These are phyloP conservation scores for Iberis pinnata DNA, from an alignment of 345 rosid genomes.

Conservation along the genomic window DNA sequence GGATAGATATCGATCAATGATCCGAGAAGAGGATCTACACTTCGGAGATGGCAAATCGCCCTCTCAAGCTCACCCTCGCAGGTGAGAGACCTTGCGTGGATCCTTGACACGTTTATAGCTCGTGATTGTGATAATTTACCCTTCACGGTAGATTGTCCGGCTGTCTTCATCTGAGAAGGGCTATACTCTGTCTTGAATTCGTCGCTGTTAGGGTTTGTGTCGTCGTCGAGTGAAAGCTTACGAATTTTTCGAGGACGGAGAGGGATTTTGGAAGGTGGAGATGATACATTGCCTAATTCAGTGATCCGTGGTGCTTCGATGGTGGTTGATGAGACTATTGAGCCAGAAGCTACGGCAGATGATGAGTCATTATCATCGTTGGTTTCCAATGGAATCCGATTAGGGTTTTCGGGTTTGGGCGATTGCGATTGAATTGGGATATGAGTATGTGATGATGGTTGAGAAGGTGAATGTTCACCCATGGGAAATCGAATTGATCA, in stretches of 20 bases:
- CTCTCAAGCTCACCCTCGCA: constrained; percentile 76
- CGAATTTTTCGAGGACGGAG: constrained; percentile 81
- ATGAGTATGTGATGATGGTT: constrained; percentile 36
- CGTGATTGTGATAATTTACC: constrained; percentile 34
- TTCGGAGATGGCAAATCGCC: constrained; percentile 71
- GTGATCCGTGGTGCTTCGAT: constrained; percentile 24
- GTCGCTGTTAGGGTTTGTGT: constrained; percentile 9
- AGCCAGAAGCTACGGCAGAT: constrained; percentile 20
- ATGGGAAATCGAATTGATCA: constrained; percentile 10
- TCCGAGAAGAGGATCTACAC: constrained; percentile 60
- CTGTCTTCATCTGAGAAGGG: constrained; percentile 24
- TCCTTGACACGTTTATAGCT: constrained; percentile 37
- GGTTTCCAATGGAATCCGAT: constrained; percentile 27
- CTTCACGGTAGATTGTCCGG: constrained; percentile 27
- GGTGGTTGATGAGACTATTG: constrained; percentile 26
- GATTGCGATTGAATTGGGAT: constrained; percentile 32
- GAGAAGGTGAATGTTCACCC: constrained; percentile 52
- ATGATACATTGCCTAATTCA: constrained; percentile 34
- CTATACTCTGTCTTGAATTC: constrained; percentile 23
- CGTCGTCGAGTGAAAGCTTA: constrained; percentile 56
- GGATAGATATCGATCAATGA: constrained; percentile 59
- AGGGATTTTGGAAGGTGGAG: constrained; percentile 83
- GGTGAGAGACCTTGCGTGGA: constrained; percentile 62
- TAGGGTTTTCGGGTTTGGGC: constrained; percentile 26
- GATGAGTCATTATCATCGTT: constrained; percentile 17